Evolutionary conservation across 2,329 filamentous ascomycete genomes (phyloP).

Genomic region (Alternaria incomplexa): DNA sequence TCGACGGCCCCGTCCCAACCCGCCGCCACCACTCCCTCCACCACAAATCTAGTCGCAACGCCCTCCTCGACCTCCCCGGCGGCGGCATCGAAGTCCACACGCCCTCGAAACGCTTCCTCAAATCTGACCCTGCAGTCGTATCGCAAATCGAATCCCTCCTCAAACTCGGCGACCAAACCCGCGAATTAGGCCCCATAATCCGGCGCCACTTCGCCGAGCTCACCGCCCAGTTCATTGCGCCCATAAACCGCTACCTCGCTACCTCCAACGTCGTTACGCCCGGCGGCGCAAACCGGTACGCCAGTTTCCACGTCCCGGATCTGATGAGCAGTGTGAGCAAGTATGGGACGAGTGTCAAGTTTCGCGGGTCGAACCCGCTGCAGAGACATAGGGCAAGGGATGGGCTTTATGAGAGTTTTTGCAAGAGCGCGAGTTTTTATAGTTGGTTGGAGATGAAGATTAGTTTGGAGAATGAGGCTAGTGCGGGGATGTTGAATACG

Average conservation of each 20-base stretch:
- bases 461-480: slow-evolving; percentile 49
- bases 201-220: slow-evolving; percentile 52
- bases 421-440: slow-evolving; percentile 49
- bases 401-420: slow-evolving; percentile 47
- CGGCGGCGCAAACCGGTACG: slow-evolving; percentile 46
- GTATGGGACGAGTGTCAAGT: slow-evolving; percentile 48
- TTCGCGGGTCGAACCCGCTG: slow-evolving; percentile 46
- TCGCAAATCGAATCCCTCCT: slow-evolving; percentile 44
- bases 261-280: slow-evolving; percentile 44
- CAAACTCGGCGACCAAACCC: slow-evolving; percentile 38
- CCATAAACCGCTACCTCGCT: slow-evolving; percentile 50
- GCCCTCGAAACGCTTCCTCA: slow-evolving; percentile 47
- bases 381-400: slow-evolving; percentile 47
- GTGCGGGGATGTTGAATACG: slow-evolving; percentile 40
- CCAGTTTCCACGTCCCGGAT: slow-evolving; percentile 46
- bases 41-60: slow-evolving; percentile 44
- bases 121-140: slow-evolving; percentile 43
- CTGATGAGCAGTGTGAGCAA: slow-evolving; percentile 48
- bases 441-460: slow-evolving; percentile 53
- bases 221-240: slow-evolving; percentile 50
- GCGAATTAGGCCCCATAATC: slow-evolving; percentile 46
- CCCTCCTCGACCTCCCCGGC: slow-evolving; percentile 48
- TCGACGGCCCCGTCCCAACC: slow-evolving; percentile 43
- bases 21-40: slow-evolving; percentile 47
- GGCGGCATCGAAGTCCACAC: slow-evolving; percentile 48